A percentile compares a stretch with the other conserved stretches of the same genome.
These are phyloP conservation scores for Fraxinus americana DNA, from an alignment of 257 asterid species.

Conservation along the genomic window DNA sequence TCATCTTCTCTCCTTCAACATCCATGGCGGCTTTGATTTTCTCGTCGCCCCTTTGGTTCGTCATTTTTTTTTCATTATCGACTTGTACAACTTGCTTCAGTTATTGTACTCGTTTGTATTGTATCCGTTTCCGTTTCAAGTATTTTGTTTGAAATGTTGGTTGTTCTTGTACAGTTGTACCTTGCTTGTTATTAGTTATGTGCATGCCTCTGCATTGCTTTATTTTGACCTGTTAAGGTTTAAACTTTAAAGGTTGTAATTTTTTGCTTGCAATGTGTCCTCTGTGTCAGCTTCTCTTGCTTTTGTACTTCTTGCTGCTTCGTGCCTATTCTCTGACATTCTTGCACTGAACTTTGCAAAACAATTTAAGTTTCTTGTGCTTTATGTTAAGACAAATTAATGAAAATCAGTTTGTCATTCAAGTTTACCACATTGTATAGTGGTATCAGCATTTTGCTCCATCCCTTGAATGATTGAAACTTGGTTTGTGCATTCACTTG, in stretches of 20 bases:
- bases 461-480: background rate
- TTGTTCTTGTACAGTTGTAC: too few relatives aligned
- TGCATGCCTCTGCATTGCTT: background rate
- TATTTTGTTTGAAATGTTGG: background rate
- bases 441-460: constrained; percentile 12
- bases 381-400: background rate
- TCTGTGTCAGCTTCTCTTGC: background rate
- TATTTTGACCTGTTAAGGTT: background rate
- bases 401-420: background rate
- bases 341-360: background rate
- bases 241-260: background rate
- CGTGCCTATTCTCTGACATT: background rate
- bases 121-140: background rate
- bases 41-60: constrained; percentile 74
- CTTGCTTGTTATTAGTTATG: too few relatives aligned
- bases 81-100: background rate
- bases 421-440: background rate
- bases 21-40: constrained; percentile 84
- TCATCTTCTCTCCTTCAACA: constrained; percentile 61
- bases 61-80: background rate
- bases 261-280: background rate
- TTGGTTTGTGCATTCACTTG: background rate
- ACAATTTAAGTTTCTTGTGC: background rate
- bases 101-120: background rate
- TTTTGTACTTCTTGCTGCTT: background rate